Base-by-base conservation (phyloP, 768 basidiomycete genomes). In the Termitomyces titanicus region DNA sequence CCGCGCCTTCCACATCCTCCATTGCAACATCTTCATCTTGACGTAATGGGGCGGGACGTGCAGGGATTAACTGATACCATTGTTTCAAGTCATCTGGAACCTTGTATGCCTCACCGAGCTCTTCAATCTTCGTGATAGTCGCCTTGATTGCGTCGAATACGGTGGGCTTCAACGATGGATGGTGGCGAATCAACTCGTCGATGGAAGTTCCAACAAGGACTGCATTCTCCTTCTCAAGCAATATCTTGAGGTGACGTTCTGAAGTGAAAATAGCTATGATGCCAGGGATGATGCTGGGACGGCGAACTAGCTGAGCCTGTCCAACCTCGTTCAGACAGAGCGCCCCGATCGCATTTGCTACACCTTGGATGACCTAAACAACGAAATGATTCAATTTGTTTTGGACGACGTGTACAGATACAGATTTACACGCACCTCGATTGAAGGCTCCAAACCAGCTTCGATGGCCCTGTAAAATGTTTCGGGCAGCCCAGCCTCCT, bases 131-230 rank as follows among this genome's bases (percentile, higher is more conserved):
- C 56, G 77, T 72, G 60, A 98, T 72, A 7, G 88, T 84, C 1
- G 80, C 74, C 55, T 85, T 86, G 57, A 95, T 71, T 1, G 90
- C 82, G 13, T 89, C 84, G 59, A 96, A 90, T 15, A 98, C 86
- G 22, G 86, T 70, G 2, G 79, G 68, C 68, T 93, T 96, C 45
- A 99, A 76, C 1, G 81, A 78, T 3, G 97, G 97, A 69, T 99
- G 97, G 65, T 99, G 97, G 5, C 97, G 85, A 56, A 96, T 87
- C 55, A 99, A 86, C 66, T 99, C 97, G 63, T 99, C 97, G 22
- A 98, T 82, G 22, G 90, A 84, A 4, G 88, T 88, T 5, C 97
- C 97, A 53, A 98, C 84, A 50, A 92, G 74, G 20, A 89, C 86
- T 3, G 92, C 88, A 62, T 94, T 94, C 68, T 98, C 97, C 66